Evolutionary conservation across 345 rosid genomes (phyloP), one percentile per base, ranked within the genome.

Genomic region (Nasturtium officinale): DNA sequence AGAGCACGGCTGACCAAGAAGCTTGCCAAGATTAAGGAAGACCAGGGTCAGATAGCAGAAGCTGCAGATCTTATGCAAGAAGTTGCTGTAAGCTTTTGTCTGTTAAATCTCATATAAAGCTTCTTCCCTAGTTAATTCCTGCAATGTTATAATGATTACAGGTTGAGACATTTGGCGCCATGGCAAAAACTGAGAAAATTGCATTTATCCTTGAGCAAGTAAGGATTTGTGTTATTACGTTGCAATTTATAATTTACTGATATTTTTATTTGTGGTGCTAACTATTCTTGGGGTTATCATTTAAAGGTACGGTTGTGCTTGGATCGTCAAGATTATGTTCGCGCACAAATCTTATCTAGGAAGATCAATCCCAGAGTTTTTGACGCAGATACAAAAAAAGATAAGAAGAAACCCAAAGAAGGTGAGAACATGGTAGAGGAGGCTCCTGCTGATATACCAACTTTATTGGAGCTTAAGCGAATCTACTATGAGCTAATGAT

Each of bases 11-110:
- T 96, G 87, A 87, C 90, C 62, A 96, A 85, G 80, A 96, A 84
- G 67, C 97, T 92, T 77, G 97, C 98, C 8, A 92, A 96, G 85
- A 92, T 96, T 65, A 96, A 92, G 84, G 99, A 96, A 87, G 96
- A 75, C 18, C 99, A 92, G 50, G 97, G 97, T 69, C 89, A 80
- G 61, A 86, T 92, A 62, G 98, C 95, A 48, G 99, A 96, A 83
- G 99, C 99, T 77, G 99, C 99, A 53, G 98, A 96, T 83, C 79
- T 96, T 58, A 96, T 96, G 98, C 99, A 96, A 84, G 99, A 91
- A 90, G 90, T 96, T 82, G 97, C 99, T 29, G 99, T 96, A 65
- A 75, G 47, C 33, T 37, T 61, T 56, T 42, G 58, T 43, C 46
- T 69, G 25, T 29, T 64, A 5, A 18, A 37, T 50, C 16, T 59